These are phyloP conservation scores for Jatropha multifida DNA, from an alignment of 441 rosid species.

Conservation along the genomic window DNA sequence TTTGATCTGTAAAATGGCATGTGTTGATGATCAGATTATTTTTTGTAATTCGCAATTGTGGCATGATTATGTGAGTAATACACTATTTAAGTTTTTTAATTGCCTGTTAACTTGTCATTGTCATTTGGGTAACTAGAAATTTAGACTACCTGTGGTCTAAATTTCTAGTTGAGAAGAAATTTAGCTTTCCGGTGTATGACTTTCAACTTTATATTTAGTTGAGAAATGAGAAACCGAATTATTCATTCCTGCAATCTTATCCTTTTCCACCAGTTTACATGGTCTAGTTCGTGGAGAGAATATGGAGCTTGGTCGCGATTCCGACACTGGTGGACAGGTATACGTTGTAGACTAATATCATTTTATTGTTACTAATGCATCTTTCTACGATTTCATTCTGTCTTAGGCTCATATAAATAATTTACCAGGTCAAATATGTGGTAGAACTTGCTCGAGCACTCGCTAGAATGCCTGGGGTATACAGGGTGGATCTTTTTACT, in stretches of 20 bases:
- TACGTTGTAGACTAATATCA: constrained; percentile 1
- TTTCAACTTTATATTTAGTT: constrained; percentile 4
- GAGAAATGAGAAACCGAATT: constrained; percentile 1
- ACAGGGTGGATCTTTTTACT: constrained; percentile 93
- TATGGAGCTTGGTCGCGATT: constrained; percentile 99
- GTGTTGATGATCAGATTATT: constrained; percentile 10
- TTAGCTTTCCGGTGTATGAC: not conserved
- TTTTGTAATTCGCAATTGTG: not conserved
- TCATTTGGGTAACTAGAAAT: not conserved
- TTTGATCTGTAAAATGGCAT: constrained; percentile 10
- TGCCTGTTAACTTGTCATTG: not conserved
- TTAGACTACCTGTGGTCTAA: not conserved
- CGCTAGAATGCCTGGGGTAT: constrained; percentile 96
- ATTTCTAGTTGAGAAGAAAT: too few species aligned
- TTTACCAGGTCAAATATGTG: constrained; percentile 83
- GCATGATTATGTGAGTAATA: not conserved
- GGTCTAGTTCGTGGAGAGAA: constrained; percentile 96
- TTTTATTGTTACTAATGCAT: not conserved
- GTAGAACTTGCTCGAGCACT: constrained; percentile 96
- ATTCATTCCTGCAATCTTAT: constrained; percentile 11
- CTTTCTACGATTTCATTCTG: constrained; percentile 16
- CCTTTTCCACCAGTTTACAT: constrained; percentile 59
- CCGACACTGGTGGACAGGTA: constrained; percentile 99
- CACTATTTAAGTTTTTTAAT: not conserved
- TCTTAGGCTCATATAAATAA: constrained; percentile 8